phyloP scores from a whole-genome alignment of 805 yeast genomes.

The Myxozyma mucilagina region DNA sequence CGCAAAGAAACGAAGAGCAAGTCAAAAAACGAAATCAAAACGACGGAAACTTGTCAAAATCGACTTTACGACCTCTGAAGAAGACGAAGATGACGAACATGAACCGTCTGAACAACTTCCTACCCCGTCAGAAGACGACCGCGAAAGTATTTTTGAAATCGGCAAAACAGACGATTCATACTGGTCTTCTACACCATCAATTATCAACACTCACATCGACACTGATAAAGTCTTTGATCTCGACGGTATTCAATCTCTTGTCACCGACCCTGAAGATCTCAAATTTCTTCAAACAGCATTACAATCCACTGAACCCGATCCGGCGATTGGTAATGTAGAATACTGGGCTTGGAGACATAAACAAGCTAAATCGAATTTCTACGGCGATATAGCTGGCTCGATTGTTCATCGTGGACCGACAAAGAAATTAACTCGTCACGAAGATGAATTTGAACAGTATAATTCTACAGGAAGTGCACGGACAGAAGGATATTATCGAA shows the following conservation, averaged over 20 bases:
- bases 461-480: conserved; percentile 62
- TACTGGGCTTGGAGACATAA: conserved; percentile 71
- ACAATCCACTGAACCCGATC: conserved; percentile 31
- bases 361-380: conserved; percentile 35
- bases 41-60: conserved; percentile 7
- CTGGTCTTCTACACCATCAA: conserved; percentile 21
- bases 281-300: conserved; percentile 52
- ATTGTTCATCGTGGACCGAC: conserved; percentile 14
- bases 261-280: conserved; percentile 78
- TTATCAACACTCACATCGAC: conserved; percentile 41
- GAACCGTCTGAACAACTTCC: conserved; percentile 15
- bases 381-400: conserved; percentile 10
- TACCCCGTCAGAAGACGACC: conserved; percentile 23
- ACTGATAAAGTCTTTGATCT: conserved; percentile 45
- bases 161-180: conserved; percentile 10
- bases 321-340: conserved; percentile 42
- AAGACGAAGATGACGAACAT: conserved; percentile 32
- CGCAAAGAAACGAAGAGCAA: conserved; percentile 12
- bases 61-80: conserved; percentile 32
- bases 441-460: conserved; percentile 43
- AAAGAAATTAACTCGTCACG: conserved; percentile 31
- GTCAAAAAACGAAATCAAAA: not conserved
- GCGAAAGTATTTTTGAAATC: not conserved
- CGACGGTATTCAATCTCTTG: conserved; percentile 50
- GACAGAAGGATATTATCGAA: conserved; percentile 71